A percentile compares a stretch with the other conserved stretches of the same genome.
These are phyloP conservation scores for Apiospora koreana DNA, from an alignment of 2,329 filamentous ascomycete species.

Conservation along the genomic window DNA sequence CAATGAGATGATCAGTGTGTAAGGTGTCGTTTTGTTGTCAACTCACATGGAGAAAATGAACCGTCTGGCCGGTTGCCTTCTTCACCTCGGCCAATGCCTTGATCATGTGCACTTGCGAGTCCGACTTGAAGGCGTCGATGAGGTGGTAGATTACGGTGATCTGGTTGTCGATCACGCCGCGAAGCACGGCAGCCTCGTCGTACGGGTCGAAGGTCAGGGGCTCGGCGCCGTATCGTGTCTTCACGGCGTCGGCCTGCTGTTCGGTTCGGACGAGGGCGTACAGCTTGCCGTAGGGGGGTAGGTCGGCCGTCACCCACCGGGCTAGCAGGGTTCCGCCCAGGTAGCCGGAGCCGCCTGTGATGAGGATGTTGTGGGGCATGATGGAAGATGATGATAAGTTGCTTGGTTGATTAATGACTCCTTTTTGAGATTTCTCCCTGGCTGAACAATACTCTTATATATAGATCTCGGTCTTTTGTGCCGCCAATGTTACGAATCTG, in stretches of 20 bases:
- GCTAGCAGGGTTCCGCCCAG: constrained; percentile 52
- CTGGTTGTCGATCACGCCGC: constrained; percentile 39
- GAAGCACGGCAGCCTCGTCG: constrained; percentile 35
- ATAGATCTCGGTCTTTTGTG: neutral
- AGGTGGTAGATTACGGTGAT: constrained; percentile 52
- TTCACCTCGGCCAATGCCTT: constrained; percentile 46
- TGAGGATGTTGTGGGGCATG: constrained; percentile 42
- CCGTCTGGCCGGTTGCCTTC: constrained; percentile 37
- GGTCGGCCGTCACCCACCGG: constrained; percentile 33
- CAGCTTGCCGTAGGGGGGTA: constrained; percentile 44
- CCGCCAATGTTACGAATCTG: neutral
- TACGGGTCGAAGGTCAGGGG: constrained; percentile 42
- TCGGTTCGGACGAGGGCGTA: constrained; percentile 49
- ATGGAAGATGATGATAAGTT: neutral
- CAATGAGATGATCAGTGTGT: neutral
- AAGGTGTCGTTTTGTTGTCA: neutral
- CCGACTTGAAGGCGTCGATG: constrained; percentile 39
- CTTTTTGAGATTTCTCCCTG: neutral
- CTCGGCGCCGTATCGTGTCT: constrained; percentile 40
- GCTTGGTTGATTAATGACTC: neutral
- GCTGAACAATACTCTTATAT: neutral
- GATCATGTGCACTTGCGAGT: constrained; percentile 42
- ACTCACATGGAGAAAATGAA: constrained; percentile 49
- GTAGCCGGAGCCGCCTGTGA: constrained; percentile 55
- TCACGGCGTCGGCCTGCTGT: constrained; percentile 45